A percentile compares a stretch with the other conserved stretches of the same genome.
phyloP scores from a whole-genome alignment of 805 yeast species.

The Saccharomycopsis sp. region DNA sequence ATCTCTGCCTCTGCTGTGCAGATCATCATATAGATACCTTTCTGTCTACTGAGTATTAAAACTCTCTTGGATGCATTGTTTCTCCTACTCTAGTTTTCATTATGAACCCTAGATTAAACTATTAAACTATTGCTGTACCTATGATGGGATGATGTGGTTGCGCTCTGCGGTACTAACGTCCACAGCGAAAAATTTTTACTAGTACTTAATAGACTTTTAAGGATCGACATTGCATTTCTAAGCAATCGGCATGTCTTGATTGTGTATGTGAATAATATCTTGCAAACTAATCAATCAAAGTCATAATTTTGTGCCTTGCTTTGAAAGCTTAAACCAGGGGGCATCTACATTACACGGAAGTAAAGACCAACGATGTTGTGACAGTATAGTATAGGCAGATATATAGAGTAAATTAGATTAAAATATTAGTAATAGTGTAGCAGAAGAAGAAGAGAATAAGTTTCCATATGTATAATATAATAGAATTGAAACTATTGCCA shows the following conservation, averaged over 20 bases:
- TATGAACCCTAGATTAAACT: not conserved
- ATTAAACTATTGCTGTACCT: not conserved
- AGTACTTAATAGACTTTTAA: not conserved
- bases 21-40: too few relatives aligned
- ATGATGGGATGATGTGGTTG: not conserved
- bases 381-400: not conserved
- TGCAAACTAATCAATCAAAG: not conserved
- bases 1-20: not conserved
- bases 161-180: not conserved
- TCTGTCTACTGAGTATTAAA: too few relatives aligned
- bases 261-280: constrained; percentile 1
- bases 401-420: not conserved
- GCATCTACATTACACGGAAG: not conserved
- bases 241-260: not conserved
- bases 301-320: constrained; percentile 1
- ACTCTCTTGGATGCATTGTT: not conserved
- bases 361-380: not conserved
- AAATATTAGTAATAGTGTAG: not conserved
- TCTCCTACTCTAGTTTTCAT: not conserved
- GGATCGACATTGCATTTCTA: not conserved
- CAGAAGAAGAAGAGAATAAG: not conserved
- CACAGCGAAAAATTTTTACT: not conserved
- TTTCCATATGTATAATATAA: not conserved
- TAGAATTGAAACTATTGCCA: not conserved
- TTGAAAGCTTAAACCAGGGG: not conserved